Evolutionary conservation across 805 yeast species (phyloP), one percentile per base, ranked within the genome.

Genomic region (Kurtzmaniella cleridarum): DNA sequence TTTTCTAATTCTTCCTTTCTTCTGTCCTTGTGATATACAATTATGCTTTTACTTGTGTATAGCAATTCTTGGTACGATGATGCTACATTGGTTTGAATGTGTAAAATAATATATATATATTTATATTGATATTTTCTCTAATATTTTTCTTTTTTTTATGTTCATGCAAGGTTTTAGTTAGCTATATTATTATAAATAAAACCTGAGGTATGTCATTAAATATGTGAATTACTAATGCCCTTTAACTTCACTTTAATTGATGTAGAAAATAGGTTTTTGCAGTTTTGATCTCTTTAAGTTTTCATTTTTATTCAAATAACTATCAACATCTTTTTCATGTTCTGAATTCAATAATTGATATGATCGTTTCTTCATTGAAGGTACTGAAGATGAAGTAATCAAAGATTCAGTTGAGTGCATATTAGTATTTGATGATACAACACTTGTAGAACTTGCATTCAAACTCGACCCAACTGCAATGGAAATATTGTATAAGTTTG

Each of bases 251-350:
- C 26, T 35, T 33, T 17, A 43, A 16, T 17, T 36, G 36, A 47
- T 50, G 46, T 42, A 54, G 35, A 54, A 54, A 36, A 52, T 39
- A 7, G 56, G 45, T 30, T 41, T 46, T 16, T 36, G 40, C 27
- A 55, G 45, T 42, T 51, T 59, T 10, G 55, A 46, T 33, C 62
- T 48, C 48, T 60, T 60, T 29, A 57, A 50, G 28, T 44, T 51
- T 27, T 40, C 47, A 26, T 28, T 30, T 20, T 20, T 20, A 8
- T 20, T 20, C 24, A 20, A 20, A 20, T 5, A 20, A 20, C 24
- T 20, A 8, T 20, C 24, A 20, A 20, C 24, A 14, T 34, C 32
- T 4, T 26, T 9, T 28, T 35, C 30, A 14, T 41, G 26, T n/a
- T 40, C 39, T 15, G 33, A 20, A 16, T 27, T 39, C 32, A 45